Evolutionary conservation across 495 filamentous ascomycete species (phyloP).

Genomic region (Penicillium lividum): DNA sequence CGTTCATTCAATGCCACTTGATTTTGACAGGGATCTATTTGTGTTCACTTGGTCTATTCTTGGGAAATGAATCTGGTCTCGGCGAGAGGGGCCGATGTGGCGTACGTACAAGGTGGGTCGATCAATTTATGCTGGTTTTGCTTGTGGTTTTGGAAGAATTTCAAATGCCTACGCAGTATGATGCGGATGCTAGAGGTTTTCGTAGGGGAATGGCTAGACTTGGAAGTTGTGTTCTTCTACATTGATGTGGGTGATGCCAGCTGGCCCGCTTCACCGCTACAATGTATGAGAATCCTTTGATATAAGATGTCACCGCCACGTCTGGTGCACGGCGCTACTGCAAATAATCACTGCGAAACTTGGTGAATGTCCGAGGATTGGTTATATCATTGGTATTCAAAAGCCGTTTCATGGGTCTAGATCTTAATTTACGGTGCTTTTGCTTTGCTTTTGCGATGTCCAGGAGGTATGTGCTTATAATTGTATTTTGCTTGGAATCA

Average conservation of each 20-base stretch:
- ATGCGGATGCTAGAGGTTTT: too few relatives aligned
- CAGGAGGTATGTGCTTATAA: not conserved
- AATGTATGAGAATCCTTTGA: conserved; percentile 2
- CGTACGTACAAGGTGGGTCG: not conserved
- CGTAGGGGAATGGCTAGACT: not conserved
- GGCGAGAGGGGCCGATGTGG: not conserved
- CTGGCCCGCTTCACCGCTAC: conserved; percentile 29
- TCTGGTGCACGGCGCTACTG: conserved; percentile 27
- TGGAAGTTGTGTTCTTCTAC: not conserved
- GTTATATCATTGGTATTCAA: not conserved
- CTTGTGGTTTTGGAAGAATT: not conserved
- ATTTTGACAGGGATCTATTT: not conserved
- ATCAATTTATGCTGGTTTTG: too few relatives aligned
- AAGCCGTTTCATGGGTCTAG: not conserved
- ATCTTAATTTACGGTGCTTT: not conserved
- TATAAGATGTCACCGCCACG: conserved; percentile 32
- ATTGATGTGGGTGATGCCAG: not conserved
- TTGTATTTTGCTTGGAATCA: not conserved
- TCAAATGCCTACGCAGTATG: not conserved
- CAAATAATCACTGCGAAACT: conserved; percentile 19
- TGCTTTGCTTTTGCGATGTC: not conserved
- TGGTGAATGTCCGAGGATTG: not conserved
- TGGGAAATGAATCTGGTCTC: not conserved
- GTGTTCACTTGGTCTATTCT: not conserved
- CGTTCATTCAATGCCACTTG: not conserved